Evolutionary conservation across 2,329 filamentous ascomycete genomes (phyloP), one percentile per base, ranked within the genome.

Genomic region (Nemania sp.): DNA sequence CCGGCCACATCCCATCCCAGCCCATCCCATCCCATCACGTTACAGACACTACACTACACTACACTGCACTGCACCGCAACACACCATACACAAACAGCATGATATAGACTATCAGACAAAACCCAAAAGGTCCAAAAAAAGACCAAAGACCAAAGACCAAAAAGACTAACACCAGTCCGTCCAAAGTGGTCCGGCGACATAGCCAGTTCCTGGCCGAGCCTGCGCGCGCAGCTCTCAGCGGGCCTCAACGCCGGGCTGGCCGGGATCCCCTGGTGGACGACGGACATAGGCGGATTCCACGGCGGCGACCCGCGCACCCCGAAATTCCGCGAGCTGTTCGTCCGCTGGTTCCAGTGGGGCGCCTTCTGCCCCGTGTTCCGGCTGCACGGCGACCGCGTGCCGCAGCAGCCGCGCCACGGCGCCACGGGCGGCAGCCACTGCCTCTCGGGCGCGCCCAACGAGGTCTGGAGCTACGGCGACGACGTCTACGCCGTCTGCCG

Each of bases 271-370:
- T 89, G 86, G 86, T 90, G 85, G 85, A 90, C 87, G 0, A 90
- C 87, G 0, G 87, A 90, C 66, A 89, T 90, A 54, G 87, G 87
- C 1, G 87, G 87, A 0, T 90, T 90, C 68, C 87, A 89, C 67
- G 87, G 87, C 5, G 87, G 87, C 0, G 79, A 87, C 61, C 84
- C 86, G 0, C 71, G 76, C 1, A 80, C 87, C 48, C 73, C 76
- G 1, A 76, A 67, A 0, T 90, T 89, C 72, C 78, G 85, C 7
- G 87, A 90, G 68, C 74, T 90, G 0, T 85, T 89, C 59, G 81
- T 86, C 1, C 76, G 87, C 1, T 90, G 87, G 87, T 90, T 90
- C 71, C 87, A 89, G 67, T 90, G 86, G 85, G 87, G 83, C 0
- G 76, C 85, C 0, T 89, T 87, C 68, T 88, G 85, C 58, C 87